These are phyloP conservation scores for Fusarium sp. DNA, from an alignment of 2,329 filamentous ascomycete species.

Conservation along the genomic window DNA sequence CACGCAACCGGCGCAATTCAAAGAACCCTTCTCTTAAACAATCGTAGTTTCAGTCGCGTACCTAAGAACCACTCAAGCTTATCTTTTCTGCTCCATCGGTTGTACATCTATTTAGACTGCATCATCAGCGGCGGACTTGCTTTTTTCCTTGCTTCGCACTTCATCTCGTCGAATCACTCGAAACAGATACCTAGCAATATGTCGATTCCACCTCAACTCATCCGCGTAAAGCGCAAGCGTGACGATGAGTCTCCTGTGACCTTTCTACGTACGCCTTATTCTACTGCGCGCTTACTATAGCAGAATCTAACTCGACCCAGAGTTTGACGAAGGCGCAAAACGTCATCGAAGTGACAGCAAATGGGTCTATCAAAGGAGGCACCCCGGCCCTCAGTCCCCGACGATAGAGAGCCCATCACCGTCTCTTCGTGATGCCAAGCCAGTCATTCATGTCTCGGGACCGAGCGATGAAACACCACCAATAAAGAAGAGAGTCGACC, in stretches of 20 bases:
- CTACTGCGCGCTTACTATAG: conserved; percentile 1
- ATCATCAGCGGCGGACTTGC: not conserved
- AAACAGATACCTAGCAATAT: conserved; percentile 47
- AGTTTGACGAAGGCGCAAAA: conserved; percentile 64
- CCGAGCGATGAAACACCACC: conserved; percentile 47
- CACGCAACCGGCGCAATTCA: not conserved
- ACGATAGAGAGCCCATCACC: conserved; percentile 37
- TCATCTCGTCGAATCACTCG: not conserved
- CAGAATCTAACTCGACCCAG: conserved; percentile 47
- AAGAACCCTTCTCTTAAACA: not conserved
- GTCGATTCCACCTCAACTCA: conserved; percentile 68
- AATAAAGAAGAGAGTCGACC: conserved; percentile 12
- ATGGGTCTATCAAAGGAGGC: conserved; percentile 67
- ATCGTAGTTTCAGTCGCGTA: no score
- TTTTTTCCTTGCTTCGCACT: not conserved
- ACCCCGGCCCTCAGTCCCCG: conserved; percentile 45
- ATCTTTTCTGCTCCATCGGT: not conserved
- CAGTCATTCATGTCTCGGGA: conserved; percentile 61
- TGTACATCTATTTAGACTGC: not conserved
- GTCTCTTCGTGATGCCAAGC: conserved; percentile 44
- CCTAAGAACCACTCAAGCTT: not conserved
- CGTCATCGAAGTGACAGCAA: conserved; percentile 61
- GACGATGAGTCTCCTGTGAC: conserved; percentile 64
- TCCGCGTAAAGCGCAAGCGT: conserved; percentile 71
- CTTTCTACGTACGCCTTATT: conserved; percentile 60